A percentile compares a stretch with the other conserved stretches of the same genome.
Conservation (phyloP, 495 filamentous ascomycete genomes). For the Oidiodendron maius region DNA sequence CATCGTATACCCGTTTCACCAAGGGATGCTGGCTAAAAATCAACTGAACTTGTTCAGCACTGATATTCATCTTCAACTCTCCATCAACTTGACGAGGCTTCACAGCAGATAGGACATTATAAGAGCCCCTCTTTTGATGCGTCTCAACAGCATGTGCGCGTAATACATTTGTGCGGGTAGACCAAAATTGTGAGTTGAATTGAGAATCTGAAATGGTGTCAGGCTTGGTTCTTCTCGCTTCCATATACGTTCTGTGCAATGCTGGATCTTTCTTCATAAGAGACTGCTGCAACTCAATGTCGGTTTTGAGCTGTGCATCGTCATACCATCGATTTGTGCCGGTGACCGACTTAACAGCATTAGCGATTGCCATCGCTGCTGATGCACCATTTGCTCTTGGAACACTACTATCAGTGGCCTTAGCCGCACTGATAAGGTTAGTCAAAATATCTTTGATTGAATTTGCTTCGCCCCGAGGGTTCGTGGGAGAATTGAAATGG, state of each 20-base stretch:
- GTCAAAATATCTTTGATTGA: conserved; percentile 76
- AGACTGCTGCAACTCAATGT: conserved; percentile 77
- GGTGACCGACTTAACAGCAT: conserved; percentile 39
- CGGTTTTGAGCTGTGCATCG: conserved; percentile 62
- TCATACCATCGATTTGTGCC: conserved; percentile 62
- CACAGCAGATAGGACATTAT: conserved; percentile 89
- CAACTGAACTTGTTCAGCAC: conserved; percentile 84
- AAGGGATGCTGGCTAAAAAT: conserved; percentile 92
- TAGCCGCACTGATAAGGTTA: conserved; percentile 63
- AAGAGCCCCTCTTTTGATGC: conserved; percentile 75
- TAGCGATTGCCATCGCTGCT: conserved; percentile 38
- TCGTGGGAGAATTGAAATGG: conserved; percentile 70
- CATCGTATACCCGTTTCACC: conserved; percentile 85
- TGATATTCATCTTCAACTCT: conserved; percentile 74
- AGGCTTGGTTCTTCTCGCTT: conserved; percentile 71
- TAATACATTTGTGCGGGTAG: conserved; percentile 72
- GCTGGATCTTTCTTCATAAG: conserved; percentile 69
- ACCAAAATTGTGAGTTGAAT: conserved; percentile 92
- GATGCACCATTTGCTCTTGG: conserved; percentile 35
- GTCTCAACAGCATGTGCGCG: conserved; percentile 87
- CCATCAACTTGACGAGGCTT: conserved; percentile 76
- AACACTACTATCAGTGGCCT: conserved; percentile 44
- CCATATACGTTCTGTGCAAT: conserved; percentile 74
- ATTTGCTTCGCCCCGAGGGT: conserved; percentile 77
- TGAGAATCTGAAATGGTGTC: conserved; percentile 68